Percentiles rank a stretch among this genome's conserved stretches.
Conservation (phyloP, 208 protist genomes). For the Leishmania tropica region DNA sequence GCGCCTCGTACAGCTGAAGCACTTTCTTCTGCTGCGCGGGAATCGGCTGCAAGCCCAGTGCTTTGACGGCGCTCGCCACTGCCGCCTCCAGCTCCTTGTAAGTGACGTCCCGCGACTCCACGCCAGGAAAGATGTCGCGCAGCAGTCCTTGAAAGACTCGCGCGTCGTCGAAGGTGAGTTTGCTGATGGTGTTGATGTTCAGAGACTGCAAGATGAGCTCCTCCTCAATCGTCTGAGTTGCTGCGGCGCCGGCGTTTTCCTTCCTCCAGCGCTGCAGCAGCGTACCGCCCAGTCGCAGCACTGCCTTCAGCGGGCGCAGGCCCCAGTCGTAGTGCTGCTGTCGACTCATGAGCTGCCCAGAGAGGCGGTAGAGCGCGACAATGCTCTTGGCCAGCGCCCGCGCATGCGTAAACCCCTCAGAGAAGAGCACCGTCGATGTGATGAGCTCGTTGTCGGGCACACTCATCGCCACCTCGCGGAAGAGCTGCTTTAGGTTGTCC, state of each 20-base stretch:
- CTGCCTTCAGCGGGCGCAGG: conserved; percentile 96
- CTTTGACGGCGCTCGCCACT: conserved; percentile 64
- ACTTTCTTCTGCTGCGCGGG: conserved; percentile 85
- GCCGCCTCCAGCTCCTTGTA: conserved; percentile 88
- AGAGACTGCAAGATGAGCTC: conserved; percentile 95
- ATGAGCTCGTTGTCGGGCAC: conserved; percentile 97
- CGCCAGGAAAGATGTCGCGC: conserved; percentile 86
- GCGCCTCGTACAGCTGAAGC: conserved; percentile 94
- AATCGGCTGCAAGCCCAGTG: conserved; percentile 72
- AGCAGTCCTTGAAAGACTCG: conserved; percentile 95
- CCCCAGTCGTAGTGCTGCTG: conserved; percentile 99
- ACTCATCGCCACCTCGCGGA: conserved; percentile 98
- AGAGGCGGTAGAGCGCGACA: conserved; percentile 93
- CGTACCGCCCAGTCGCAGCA: conserved; percentile 94
- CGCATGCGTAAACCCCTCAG: conserved; percentile 91
- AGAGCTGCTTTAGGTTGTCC: conserved; percentile 98
- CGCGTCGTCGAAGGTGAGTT: conserved; percentile 97
- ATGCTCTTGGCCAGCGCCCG: conserved; percentile 88
- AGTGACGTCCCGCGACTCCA: conserved; percentile 60
- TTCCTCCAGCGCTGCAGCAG: conserved; percentile 79
- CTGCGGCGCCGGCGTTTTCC: conserved; percentile 57
- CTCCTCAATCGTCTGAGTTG: conserved; percentile 86
- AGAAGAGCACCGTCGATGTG: conserved; percentile 93
- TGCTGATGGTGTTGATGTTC: conserved; percentile 97
- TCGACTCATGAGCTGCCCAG: conserved; percentile 95